Conservation (phyloP, 371 early-diverging fungal species). For the Rhizopus stolonifer region DNA sequence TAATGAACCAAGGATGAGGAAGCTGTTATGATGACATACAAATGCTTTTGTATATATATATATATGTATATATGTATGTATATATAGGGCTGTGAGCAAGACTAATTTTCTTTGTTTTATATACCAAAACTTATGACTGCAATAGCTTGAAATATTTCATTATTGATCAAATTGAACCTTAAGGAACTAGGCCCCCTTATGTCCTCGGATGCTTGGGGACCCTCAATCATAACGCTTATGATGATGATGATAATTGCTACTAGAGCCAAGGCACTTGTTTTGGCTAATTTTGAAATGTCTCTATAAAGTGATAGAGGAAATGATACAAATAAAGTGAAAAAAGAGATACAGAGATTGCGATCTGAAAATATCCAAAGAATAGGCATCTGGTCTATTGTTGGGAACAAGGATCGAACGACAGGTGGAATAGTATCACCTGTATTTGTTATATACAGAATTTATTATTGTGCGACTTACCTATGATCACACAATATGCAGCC, state of each 20-base stretch:
- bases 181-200: constrained; percentile 52
- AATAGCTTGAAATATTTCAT: constrained; percentile 72
- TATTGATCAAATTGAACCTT: constrained; percentile 52
- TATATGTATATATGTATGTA: too few species aligned
- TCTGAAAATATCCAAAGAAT: constrained; percentile 51
- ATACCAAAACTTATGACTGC: constrained; percentile 84
- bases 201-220: constrained; percentile 55
- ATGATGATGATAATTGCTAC: constrained; percentile 74
- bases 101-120: too few species aligned
- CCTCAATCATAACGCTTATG: constrained; percentile 68
- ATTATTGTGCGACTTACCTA: too few species aligned
- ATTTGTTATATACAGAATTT: too few species aligned
- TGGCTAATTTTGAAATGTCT: constrained; percentile 79
- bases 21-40: constrained; percentile 85
- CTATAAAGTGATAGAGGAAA: constrained; percentile 77
- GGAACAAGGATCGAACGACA: constrained; percentile 67
- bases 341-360: constrained; percentile 59
- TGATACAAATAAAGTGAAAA: constrained; percentile 68
- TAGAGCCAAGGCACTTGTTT: constrained; percentile 76
- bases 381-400: constrained; percentile 52
- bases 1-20: constrained; percentile 76
- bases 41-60: constrained; percentile 70
- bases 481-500: constrained; percentile 80
- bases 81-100: too few species aligned
- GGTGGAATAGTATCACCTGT: constrained; percentile 77